These are phyloP conservation scores for Cercospora zeae-maydis DNA, from an alignment of 2,329 filamentous ascomycete genomes.

Conservation along the genomic window DNA sequence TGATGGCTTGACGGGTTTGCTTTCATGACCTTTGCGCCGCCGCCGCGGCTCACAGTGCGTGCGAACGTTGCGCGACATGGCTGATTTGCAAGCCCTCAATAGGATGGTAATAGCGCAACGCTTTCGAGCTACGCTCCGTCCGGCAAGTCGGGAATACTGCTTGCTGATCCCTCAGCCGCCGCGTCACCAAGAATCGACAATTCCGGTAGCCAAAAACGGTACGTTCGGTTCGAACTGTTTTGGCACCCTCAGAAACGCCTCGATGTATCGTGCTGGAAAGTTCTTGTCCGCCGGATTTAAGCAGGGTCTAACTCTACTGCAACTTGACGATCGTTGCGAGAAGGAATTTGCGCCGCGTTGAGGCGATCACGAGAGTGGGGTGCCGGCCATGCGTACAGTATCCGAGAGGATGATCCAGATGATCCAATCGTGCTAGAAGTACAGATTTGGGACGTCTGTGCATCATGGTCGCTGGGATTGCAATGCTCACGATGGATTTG, in stretches of 20 bases:
- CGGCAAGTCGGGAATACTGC: neutral
- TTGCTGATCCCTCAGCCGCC: neutral
- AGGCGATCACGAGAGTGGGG: neutral
- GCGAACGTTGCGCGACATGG: neutral
- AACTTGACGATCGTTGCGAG: neutral
- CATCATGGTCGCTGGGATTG: neutral
- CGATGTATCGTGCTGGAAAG: neutral
- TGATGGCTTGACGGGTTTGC: neutral
- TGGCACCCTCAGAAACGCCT: neutral
- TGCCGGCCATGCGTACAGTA: neutral
- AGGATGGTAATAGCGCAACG: neutral
- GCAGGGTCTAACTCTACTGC: neutral
- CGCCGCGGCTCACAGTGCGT: too few species aligned
- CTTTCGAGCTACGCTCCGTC: neutral
- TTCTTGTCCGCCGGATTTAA: neutral
- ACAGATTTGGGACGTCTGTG: neutral
- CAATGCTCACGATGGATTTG: neutral
- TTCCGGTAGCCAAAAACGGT: neutral
- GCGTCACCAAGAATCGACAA: neutral
- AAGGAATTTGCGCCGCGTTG: neutral
- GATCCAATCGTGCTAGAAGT: neutral
- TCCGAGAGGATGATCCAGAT: neutral
- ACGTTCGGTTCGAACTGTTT: too few species aligned
- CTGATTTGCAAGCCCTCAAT: neutral
- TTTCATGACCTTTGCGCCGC: neutral